Base-by-base conservation (phyloP, 176 grass and related monocot species). In the Musa acuminata region DNA sequence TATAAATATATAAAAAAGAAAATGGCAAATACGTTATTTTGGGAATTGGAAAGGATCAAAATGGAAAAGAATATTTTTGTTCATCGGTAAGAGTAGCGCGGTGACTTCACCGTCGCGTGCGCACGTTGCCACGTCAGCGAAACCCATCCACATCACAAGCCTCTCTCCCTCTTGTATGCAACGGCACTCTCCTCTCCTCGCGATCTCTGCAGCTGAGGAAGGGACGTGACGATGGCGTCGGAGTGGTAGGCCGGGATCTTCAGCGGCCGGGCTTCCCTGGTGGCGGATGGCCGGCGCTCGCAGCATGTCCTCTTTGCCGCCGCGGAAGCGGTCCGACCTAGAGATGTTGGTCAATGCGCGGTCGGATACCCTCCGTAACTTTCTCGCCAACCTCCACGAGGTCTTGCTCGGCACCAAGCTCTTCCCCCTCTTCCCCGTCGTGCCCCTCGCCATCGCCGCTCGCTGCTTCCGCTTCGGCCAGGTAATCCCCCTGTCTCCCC, bases 361-460 rank as follows among this genome's bases (percentile, higher is more conserved):
- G 12, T 3, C 23, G 52, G 12, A 20, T 1, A 26, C 16, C 17
- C 73, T 59, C 55, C 10, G 26, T 8, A 3, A 3, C 9, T 27
- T 75, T 11, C 65, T 77, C 29, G 77, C 85, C 58, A 79, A 91
- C 67, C 52, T 88, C 58, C 73, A 72, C 54, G 85, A 85, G 77
- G 83, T 91, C 53, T 79, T 91, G 53, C 77, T 88, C 2, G 85
- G 85, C n/a, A 85, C 85, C 51, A 88, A 80, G 73, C 69, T 91
- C 25, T 91, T 75, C 81, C 89, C 89, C 52, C 89, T 91, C 73
- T 91, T 88, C 77, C n/a, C 52, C 29, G 83, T 82, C 76, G 83
- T 85, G 23, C 83, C 85, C 62, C 80, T 91, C 62, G 85, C 89
- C 77, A 51, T 85, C 52, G 85, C 70, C 53, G 89, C 83, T 16